Evolutionary conservation across 2,329 filamentous ascomycete species (phyloP).

Genomic region (Teratosphaeria zuluensis): DNA sequence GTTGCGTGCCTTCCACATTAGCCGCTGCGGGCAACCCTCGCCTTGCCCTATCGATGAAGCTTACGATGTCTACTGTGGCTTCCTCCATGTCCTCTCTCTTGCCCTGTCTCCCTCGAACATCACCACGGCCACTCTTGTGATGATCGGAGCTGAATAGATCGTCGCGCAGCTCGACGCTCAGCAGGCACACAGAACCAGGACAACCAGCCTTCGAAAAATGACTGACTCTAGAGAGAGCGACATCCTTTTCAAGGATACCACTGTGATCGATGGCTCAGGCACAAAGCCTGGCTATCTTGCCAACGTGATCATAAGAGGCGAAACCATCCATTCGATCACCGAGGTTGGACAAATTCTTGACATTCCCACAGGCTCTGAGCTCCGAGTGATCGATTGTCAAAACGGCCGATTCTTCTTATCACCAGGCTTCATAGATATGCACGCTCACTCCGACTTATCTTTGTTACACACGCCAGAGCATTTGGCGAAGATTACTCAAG

Average conservation of each 20-base stretch:
- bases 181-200: not conserved
- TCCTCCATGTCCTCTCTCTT: not conserved
- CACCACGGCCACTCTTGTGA: not conserved
- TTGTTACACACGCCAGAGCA: conserved; percentile 19
- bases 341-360: not conserved
- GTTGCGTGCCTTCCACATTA: not conserved
- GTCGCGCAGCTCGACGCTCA: no score
- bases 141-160: not conserved
- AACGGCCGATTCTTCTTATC: conserved; percentile 16
- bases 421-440: conserved; percentile 24
- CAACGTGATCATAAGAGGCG: conserved; percentile 11
- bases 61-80: not conserved
- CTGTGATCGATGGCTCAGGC: conserved; percentile 19
- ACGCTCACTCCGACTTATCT: conserved; percentile 22
- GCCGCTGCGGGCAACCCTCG: not conserved
- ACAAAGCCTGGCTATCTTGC: conserved; percentile 11
- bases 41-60: not conserved
- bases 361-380: not conserved
- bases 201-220: not conserved
- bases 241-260: conserved; percentile 14
- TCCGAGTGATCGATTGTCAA: conserved; percentile 16
- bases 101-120: not conserved
- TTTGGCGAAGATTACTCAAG: conserved; percentile 20
- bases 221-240: not conserved
- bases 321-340: conserved; percentile 12